Percentiles rank a stretch among this genome's conserved stretches.
Conservation (phyloP, 2,329 filamentous ascomycete species). For the Remersonia thermophila region DNA sequence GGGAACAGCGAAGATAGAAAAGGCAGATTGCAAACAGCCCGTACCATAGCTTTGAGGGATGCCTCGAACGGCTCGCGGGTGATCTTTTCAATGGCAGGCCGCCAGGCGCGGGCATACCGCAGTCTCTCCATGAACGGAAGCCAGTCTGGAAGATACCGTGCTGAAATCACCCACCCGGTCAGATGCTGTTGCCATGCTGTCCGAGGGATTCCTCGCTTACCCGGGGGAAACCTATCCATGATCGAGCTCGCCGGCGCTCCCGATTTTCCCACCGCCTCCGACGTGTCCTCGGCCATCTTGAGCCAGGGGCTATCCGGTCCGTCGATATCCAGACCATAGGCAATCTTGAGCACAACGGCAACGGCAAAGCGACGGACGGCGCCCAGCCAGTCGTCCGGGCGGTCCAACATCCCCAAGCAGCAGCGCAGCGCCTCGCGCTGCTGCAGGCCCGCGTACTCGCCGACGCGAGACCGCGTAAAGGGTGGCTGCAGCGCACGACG, state of each 20-base stretch:
- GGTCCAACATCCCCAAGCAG: slow-evolving; percentile 14
- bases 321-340: slow-evolving; percentile 17
- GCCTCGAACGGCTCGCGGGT: slow-evolving; percentile 16
- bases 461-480: slow-evolving; percentile 24
- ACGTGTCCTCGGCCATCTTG: slow-evolving; percentile 14
- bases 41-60: slow-evolving; percentile 9
- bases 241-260: slow-evolving; percentile 18
- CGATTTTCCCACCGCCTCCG: slow-evolving; percentile 16
- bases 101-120: slow-evolving; percentile 16
- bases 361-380: slow-evolving; percentile 15
- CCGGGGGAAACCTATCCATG: slow-evolving; percentile 17
- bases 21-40: no score
- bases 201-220: slow-evolving; percentile 8
- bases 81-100: slow-evolving; percentile 14
- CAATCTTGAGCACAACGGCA: slow-evolving; percentile 16
- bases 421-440: slow-evolving; percentile 13
- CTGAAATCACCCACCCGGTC: slow-evolving; percentile 1
- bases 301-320: slow-evolving; percentile 14
- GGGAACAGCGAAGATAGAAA: neutral
- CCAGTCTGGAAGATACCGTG: slow-evolving; percentile 17
- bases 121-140: slow-evolving; percentile 19
- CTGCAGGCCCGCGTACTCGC: slow-evolving; percentile 11
- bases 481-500: slow-evolving; percentile 29
- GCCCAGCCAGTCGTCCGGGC: slow-evolving; percentile 14
- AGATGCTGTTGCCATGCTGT: neutral